Conservation (phyloP, 768 basidiomycete species). For the Boletales sp. region DNA sequence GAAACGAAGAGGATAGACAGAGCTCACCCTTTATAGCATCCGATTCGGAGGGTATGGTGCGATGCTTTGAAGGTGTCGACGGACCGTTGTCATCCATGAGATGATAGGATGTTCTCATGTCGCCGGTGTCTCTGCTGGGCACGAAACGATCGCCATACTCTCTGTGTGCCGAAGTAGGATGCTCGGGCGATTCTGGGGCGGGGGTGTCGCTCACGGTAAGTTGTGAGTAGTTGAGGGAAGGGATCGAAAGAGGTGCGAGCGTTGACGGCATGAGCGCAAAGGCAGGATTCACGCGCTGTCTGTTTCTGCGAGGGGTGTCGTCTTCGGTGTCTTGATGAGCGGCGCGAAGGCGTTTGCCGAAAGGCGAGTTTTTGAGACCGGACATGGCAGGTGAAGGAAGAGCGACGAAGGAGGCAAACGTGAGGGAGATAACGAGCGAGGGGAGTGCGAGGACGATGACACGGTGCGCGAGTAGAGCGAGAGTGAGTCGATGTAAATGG, state of each 20-base stretch:
- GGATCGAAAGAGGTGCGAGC: constrained; percentile 42
- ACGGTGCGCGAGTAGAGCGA: background rate
- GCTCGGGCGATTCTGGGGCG: constrained; percentile 41
- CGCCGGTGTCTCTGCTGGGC: constrained; percentile 54
- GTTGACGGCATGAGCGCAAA: constrained; percentile 42
- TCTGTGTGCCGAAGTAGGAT: constrained; percentile 30
- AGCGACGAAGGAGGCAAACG: background rate
- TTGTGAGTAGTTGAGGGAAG: constrained; percentile 51
- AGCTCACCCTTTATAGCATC: constrained; percentile 71
- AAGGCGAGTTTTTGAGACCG: constrained; percentile 79
- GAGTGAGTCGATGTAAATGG: background rate
- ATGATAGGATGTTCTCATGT: constrained; percentile 60
- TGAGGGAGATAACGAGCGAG: constrained; percentile 1
- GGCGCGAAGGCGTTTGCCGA: constrained; percentile 78
- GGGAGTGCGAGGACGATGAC: background rate
- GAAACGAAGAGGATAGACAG: background rate
- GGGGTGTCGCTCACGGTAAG: constrained; percentile 49
- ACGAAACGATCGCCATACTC: constrained; percentile 63
- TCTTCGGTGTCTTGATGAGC: constrained; percentile 57
- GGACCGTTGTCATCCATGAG: constrained; percentile 54
- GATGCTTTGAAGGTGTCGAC: constrained; percentile 56
- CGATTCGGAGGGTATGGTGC: constrained; percentile 64
- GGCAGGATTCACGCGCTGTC: constrained; percentile 50
- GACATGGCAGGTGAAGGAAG: constrained; percentile 45
- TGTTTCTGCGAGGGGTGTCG: constrained; percentile 49